Base-by-base conservation (phyloP, 139 green algal genomes). In the Auxenochlorella pyrenoidosa region DNA sequence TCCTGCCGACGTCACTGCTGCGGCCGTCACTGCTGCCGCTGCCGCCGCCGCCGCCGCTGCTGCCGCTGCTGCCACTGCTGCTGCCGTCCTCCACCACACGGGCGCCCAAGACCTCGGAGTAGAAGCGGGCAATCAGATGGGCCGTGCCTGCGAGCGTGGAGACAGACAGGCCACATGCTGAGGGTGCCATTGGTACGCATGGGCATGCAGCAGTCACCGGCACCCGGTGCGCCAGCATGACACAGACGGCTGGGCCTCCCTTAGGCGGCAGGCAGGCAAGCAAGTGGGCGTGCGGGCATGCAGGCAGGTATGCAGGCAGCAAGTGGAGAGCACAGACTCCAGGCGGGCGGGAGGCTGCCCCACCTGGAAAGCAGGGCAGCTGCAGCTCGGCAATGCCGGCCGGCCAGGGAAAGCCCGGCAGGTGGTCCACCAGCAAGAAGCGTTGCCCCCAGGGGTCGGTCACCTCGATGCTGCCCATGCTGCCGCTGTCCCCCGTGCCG, bases 301-400 rank as follows among this genome's bases (percentile, higher is more conserved):
- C 47, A 54, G 47, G 47, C 47, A 54, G 10, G 47, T 10, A 54
- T 8, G 13, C 18, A 63, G 54, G 54, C 54, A 63, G 54, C 54
- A 63, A 13, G 2, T 63, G 22, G 16, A 54, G 10, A 54, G 47
- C 47, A 54, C 10, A 10, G 47, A 54, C 10, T 24, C 10, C 54
- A 6, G 54, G 12, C 54, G 54, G 54, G 54, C 13, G 54, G 54
- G 54, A 24, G 54, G 72, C 72, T 24, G 10, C 47, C 77, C n/a
- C 51, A 70, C 78, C 78, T 36, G 47, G 21, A 54, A 83, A 83
- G 78, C 78, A 83, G 51, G 78, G 78, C 78, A 83, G 78, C n/a
- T 32, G 78, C 51, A 83, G 54, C 78, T 83, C 51, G 15, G 38
- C n/a, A 15, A 83, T 70, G 34, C 78, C 78, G 0, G 51, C 78